These are phyloP conservation scores for Nowakowskiella sp. DNA, from an alignment of 192 early-diverging fungal species.

Conservation along the genomic window DNA sequence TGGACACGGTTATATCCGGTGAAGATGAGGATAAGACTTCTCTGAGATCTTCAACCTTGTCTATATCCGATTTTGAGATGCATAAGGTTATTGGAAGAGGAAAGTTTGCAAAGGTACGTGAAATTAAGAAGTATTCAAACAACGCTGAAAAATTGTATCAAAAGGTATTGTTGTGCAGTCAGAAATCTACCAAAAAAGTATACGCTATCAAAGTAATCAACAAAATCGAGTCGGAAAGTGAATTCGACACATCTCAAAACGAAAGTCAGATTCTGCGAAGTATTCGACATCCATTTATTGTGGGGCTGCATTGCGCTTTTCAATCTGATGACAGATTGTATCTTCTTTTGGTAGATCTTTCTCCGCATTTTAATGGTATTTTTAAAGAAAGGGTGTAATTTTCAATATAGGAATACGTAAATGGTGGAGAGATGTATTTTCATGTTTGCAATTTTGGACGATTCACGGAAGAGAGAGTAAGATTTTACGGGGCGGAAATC, in stretches of 20 bases:
- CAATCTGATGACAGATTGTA: slow-evolving; percentile 32
- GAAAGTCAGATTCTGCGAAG: slow-evolving; percentile 36
- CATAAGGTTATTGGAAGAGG: slow-evolving; percentile 35
- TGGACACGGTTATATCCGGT: too few relatives aligned
- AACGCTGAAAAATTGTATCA: not conserved
- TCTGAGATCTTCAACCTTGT: too few relatives aligned
- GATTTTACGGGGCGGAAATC: slow-evolving; percentile 44
- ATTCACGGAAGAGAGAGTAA: slow-evolving; percentile 37
- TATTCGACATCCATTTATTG: slow-evolving; percentile 44
- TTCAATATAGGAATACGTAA: slow-evolving; percentile 63
- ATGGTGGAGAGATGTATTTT: slow-evolving; percentile 89
- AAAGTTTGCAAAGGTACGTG: slow-evolving; percentile 33
- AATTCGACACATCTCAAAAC: slow-evolving; percentile 3
- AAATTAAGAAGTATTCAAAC: not conserved
- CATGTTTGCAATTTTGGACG: slow-evolving; percentile 57
- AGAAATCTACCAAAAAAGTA: slow-evolving; percentile 34
- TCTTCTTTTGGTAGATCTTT: slow-evolving; percentile 27
- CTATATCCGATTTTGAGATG: slow-evolving; percentile 40
- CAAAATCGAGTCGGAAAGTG: slow-evolving; percentile 13
- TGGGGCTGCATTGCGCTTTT: slow-evolving; percentile 45
- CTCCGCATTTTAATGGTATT: not conserved
- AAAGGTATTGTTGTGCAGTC: slow-evolving; percentile 35
- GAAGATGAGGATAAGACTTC: too few relatives aligned
- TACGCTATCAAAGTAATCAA: slow-evolving; percentile 45
- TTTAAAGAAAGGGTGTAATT: not conserved